Percentiles rank a stretch among this genome's conserved stretches.
Conservation (phyloP, 2,329 filamentous ascomycete genomes). For the Sphaerulina vaccinii region DNA sequence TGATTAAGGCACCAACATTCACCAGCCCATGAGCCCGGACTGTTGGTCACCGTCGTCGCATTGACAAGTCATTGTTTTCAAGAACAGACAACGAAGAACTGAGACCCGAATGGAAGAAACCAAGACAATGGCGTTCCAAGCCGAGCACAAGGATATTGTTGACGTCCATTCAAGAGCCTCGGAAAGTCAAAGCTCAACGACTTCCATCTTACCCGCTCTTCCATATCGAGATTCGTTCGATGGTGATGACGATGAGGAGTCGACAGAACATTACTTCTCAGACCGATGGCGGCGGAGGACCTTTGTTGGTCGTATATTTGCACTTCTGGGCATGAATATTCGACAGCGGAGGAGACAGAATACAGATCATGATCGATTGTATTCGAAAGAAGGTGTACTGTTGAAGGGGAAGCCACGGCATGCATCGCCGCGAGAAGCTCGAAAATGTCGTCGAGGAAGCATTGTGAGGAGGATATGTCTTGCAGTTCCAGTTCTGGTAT, state of each 20-base stretch:
- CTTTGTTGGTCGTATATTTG: slow-evolving; percentile 7
- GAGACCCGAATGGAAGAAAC: neutral
- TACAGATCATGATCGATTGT: slow-evolving; percentile 14
- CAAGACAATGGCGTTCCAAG: neutral
- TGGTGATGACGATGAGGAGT: slow-evolving; percentile 17
- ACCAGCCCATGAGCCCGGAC: neutral
- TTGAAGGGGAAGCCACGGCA: slow-evolving; percentile 8
- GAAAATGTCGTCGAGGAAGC: slow-evolving; percentile 15
- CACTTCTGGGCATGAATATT: slow-evolving; percentile 9
- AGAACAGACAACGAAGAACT: neutral
- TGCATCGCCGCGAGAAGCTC: slow-evolving; percentile 15
- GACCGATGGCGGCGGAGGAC: slow-evolving; percentile 2
- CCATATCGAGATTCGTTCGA: slow-evolving; percentile 16
- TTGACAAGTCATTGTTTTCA: too few relatives aligned
- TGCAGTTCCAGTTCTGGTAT: slow-evolving; percentile 13
- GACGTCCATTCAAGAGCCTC: neutral
- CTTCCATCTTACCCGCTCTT: slow-evolving; percentile 11
- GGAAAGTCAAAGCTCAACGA: slow-evolving; percentile 10
- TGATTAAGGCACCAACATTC: neutral
- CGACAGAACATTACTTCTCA: slow-evolving; percentile 7
- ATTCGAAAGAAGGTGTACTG: slow-evolving; percentile 15
- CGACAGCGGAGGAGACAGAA: slow-evolving; percentile 3
- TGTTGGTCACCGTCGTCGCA: too few relatives aligned
- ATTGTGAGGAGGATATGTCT: slow-evolving; percentile 15
- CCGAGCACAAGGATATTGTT: neutral